Evolutionary conservation across 1,284 basidiomycete genomes (phyloP), one percentile per base, ranked within the genome.

Genomic region (Prillingera fragicola): DNA sequence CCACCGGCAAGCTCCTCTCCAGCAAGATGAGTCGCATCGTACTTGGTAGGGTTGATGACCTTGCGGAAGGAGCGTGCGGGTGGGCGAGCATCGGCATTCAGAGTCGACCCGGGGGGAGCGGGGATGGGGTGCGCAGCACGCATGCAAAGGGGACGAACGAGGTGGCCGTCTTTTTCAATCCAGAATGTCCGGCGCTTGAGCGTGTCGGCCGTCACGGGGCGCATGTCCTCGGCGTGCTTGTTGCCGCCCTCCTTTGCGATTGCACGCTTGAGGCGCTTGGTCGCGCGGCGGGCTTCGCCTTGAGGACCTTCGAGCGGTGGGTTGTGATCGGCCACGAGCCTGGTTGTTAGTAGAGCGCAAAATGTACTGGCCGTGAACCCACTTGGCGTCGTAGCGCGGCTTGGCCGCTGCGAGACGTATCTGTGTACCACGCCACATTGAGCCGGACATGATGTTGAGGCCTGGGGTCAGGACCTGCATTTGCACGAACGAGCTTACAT

Each of bases 371-470:
- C n/a, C n/a, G 5, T n/a, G 8, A 25, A 22, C 56, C 42, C 38
- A 62, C 56, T 44, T 43, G 7, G 33, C 45, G 3, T 55, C 47
- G 31, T 46, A 68, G 7, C 39, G 32, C 3, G 61, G 62, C 50
- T 69, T 70, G 28, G 70, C 70, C 40, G 66, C 63, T 7, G 66
- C 60, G 1, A 72, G 50, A 17, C 65, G 60, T 3, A 72, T 50
- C 41, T 64, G 61, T 1, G 67, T 52, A 2, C 70, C 70, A 45
- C 70, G 59, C 67, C 69, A 72, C 29, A 54, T 65, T 1, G 67
- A 65, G 18, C 66, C 66, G 8, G 65, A 67, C 61, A 70, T 67
- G 41, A 65, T 69, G 44, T 68, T 70, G 14, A 72, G 57, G 47
- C 66, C 66, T 68, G 44, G 1, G 6, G 29, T 33, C 31, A 44